Evolutionary conservation across 2,329 filamentous ascomycete species (phyloP), one percentile per base, ranked within the genome.

Genomic region (Furcasterigmium furcatum): DNA sequence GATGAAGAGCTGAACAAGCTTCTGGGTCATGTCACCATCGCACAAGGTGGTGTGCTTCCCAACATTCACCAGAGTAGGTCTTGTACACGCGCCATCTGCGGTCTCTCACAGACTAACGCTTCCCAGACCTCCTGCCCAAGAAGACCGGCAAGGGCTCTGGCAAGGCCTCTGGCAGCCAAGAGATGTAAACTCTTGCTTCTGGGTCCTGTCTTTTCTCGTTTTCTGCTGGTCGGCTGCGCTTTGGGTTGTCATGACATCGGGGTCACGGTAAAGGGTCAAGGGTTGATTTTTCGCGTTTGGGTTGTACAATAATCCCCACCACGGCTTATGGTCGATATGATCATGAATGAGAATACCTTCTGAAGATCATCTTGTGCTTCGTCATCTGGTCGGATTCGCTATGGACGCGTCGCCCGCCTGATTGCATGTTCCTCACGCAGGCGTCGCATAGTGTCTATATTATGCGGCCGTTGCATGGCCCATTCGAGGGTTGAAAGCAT

Each of bases 1-100:
- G 92, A 97, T 73, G 92, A 97, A 83, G 94, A 99, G 77, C 73
- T 97, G 88, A 96, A 97, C 88, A 97, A 96, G 84, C 86, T 95
- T 53, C 81, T 96, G 55, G 91, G 91, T 48, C 90, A 95, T 70
- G 91, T 96, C 73, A 96, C 91, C 68, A 96, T 96, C 63, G 91
- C 91, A 70, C 91, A 96, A 77, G 91, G 90, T 79, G 90, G 90
- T 91, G 91, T 96, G 58, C 81, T 96, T 55, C 91, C 91, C 72
- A 95, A 95, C 83, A 96, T 96, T 60, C 90, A 95, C 80, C 88
- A 94, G 77, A 96, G 90, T 95, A 84, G 60, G 89, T 82, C 36
- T n/a, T 14, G 43, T 13, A 14, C 13, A 27, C 47, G 34, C 7
- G 29, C 39, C 40, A 47, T 9, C n/a, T n/a, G n/a, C 27, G 4